Conservation (phyloP, 140 eudicot genomes). For the Oenanthe javanica region DNA sequence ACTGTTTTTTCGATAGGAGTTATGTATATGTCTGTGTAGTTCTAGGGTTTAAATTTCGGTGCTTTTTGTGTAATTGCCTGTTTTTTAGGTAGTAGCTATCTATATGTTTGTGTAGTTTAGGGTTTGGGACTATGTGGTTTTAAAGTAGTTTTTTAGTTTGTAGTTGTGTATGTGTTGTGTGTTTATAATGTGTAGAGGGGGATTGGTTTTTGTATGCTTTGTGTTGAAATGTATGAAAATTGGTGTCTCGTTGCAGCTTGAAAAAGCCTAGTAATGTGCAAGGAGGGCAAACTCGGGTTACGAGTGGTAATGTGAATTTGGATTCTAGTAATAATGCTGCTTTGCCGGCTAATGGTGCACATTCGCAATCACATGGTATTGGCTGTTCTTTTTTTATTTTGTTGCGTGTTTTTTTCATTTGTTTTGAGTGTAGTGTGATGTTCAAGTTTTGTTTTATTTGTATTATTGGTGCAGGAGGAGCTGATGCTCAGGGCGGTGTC, state of each 20-base stretch:
- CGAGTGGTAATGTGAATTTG: conserved; percentile 25
- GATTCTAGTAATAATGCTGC: conserved; percentile 17
- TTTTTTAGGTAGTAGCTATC: too few species aligned
- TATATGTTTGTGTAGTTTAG: too few species aligned
- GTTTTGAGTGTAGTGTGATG: background rate
- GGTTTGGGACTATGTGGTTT: too few species aligned
- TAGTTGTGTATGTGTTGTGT: background rate
- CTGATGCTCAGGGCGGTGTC: conserved; percentile 34
- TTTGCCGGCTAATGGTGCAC: conserved; percentile 52
- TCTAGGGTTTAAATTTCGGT: too few species aligned
- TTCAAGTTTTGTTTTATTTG: background rate
- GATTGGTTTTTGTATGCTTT: background rate
- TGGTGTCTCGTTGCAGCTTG: conserved; percentile 16
- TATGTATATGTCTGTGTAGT: background rate
- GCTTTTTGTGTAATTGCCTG: background rate
- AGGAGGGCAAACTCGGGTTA: conserved; percentile 47
- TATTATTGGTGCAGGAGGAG: conserved; percentile 30
- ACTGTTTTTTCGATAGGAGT: background rate
- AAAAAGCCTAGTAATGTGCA: conserved; percentile 65
- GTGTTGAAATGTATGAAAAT: background rate
- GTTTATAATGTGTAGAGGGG: background rate
- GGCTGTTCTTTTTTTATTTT: conserved; percentile 3
- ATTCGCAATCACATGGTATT: conserved; percentile 48
- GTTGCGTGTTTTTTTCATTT: background rate
- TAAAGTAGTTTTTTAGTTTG: too few species aligned